Conservation (phyloP, 495 filamentous ascomycete genomes). For the Aspergillus steynii region DNA sequence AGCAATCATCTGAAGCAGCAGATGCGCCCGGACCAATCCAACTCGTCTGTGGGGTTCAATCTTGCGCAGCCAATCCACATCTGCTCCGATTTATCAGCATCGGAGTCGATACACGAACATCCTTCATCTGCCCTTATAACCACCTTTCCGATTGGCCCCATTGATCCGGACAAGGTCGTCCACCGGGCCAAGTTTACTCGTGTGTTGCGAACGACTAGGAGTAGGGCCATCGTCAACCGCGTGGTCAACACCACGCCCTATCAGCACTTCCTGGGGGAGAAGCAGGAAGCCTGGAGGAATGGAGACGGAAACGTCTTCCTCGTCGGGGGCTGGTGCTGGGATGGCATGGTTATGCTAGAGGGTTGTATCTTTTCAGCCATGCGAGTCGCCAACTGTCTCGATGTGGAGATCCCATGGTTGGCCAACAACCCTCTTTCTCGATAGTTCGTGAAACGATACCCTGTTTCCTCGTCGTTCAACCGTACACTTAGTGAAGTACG, state of each 20-base stretch:
- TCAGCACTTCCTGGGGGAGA: not conserved
- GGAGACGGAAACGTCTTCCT: constrained; percentile 53
- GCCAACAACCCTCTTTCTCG: not conserved
- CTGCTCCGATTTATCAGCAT: constrained; percentile 26
- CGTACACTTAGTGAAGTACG: not conserved
- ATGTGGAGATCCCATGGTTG: constrained; percentile 46
- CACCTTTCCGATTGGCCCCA: constrained; percentile 31
- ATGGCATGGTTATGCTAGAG: constrained; percentile 63
- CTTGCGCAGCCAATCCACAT: constrained; percentile 4
- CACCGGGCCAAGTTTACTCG: constrained; percentile 31
- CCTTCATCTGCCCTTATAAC: constrained; percentile 33
- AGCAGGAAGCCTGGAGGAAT: constrained; percentile 41
- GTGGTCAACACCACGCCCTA: constrained; percentile 27
- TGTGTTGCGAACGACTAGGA: constrained; percentile 33
- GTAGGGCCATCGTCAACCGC: constrained; percentile 32
- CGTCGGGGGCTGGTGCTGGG: constrained; percentile 62
- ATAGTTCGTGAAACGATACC: not conserved
- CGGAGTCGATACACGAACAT: constrained; percentile 40
- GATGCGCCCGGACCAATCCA: not conserved
- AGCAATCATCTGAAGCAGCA: constrained; percentile 2
- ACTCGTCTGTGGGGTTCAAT: not conserved
- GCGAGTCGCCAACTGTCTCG: constrained; percentile 49
- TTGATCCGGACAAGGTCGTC: constrained; percentile 31
- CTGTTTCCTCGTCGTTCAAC: not conserved
- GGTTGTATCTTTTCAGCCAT: constrained; percentile 58